Percentiles rank a stretch among this genome's conserved stretches.
phyloP scores from a whole-genome alignment of 768 basidiomycete genomes.

The Pleurotus platypus region DNA sequence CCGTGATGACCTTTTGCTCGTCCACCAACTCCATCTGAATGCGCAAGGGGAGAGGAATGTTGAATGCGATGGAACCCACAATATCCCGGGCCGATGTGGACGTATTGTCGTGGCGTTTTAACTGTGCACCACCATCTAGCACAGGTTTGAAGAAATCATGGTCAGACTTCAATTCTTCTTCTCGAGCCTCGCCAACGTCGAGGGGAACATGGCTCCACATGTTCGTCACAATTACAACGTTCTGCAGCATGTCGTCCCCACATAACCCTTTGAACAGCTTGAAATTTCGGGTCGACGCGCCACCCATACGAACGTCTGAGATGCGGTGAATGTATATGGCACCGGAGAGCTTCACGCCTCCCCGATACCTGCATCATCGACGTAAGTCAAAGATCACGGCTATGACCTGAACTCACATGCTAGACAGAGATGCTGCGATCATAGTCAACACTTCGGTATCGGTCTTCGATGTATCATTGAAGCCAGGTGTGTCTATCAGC shows the following conservation, averaged over 20 bases:
- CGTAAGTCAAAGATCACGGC: background rate
- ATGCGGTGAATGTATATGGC: conserved; percentile 38
- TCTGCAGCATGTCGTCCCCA: conserved; percentile 34
- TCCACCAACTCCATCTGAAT: conserved; percentile 19
- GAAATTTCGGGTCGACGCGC: conserved; percentile 36
- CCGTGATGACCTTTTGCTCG: conserved; percentile 21
- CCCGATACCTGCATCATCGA: conserved; percentile 6
- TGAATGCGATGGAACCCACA: conserved; percentile 24
- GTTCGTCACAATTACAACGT: conserved; percentile 42
- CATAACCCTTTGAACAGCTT: conserved; percentile 40
- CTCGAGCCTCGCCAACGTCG: conserved; percentile 27
- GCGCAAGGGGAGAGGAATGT: conserved; percentile 10
- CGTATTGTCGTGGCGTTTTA: conserved; percentile 41
- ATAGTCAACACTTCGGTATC: conserved; percentile 48
- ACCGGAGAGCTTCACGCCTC: conserved; percentile 26
- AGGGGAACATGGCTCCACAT: conserved; percentile 35
- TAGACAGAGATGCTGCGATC: conserved; percentile 38
- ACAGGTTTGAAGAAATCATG: conserved; percentile 50
- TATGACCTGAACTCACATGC: conserved; percentile 12
- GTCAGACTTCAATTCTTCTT: conserved; percentile 7
- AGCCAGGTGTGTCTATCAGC: conserved; percentile 59
- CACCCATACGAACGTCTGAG: conserved; percentile 30
- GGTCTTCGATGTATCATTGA: conserved; percentile 47
- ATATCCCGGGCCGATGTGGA: conserved; percentile 25
- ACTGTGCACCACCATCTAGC: conserved; percentile 42